Conservation (phyloP, 192 early-diverging fungal species). For the Backusella psychrophila region DNA sequence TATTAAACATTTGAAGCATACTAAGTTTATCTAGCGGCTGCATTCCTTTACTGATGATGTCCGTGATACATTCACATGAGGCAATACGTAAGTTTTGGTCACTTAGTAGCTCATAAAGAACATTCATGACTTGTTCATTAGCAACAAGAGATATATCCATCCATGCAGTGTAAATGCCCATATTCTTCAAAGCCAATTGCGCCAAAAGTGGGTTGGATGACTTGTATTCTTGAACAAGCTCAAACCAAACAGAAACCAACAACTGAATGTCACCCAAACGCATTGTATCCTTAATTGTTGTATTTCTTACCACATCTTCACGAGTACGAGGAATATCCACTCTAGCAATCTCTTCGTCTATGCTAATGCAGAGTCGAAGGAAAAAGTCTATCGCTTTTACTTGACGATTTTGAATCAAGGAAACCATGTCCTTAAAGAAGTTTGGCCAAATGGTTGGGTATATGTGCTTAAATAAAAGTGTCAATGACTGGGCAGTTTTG, state of each 20-base stretch:
- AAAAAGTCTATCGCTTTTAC: conserved; percentile 67
- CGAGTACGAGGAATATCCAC: conserved; percentile 61
- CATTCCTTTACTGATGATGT: conserved; percentile 93
- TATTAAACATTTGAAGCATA: conserved; percentile 73
- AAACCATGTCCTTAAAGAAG: conserved; percentile 85
- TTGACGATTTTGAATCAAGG: conserved; percentile 55
- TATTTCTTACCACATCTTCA: conserved; percentile 72
- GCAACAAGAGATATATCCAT: conserved; percentile 91
- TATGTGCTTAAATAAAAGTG: conserved; percentile 72
- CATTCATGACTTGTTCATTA: conserved; percentile 74
- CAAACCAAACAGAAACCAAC: conserved; percentile 77
- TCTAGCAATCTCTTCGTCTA: conserved; percentile 89
- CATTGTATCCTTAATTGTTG: conserved; percentile 89
- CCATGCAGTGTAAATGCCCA: conserved; percentile 92
- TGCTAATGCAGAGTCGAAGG: conserved; percentile 70
- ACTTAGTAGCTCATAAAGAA: conserved; percentile 75
- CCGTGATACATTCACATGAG: conserved; percentile 80
- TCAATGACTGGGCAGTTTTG: conserved; percentile 83
- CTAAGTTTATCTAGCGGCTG: conserved; percentile 83
- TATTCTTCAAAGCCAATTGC: conserved; percentile 61
- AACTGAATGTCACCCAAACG: conserved; percentile 72
- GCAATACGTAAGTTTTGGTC: conserved; percentile 60
- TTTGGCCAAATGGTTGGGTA: conserved; percentile 84
- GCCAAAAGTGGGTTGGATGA: conserved; percentile 62
- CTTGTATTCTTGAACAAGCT: conserved; percentile 62